Evolutionary conservation across 1,284 basidiomycete genomes (phyloP), one percentile per base, ranked within the genome.

Genomic region (Coriolopsis trogii): DNA sequence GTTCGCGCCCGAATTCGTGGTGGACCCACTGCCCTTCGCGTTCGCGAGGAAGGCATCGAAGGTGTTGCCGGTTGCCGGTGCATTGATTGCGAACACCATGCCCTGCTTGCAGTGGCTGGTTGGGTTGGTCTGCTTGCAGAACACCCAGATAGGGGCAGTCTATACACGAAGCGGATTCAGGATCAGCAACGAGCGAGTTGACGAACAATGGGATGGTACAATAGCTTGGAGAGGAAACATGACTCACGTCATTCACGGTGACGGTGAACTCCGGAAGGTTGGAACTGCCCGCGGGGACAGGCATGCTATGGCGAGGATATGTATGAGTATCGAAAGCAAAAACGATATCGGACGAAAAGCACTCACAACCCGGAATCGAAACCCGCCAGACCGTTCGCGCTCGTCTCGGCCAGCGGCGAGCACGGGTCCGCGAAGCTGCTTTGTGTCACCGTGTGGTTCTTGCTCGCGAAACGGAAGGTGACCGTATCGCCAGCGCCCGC

Each of bases 61-160:
- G 58, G 69, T 84, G 62, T 82, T 81, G 9, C 81, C 76, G 3
- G 70, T 67, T 54, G 80, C 76, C 15, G 78, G 69, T 7, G 85
- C 78, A 65, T 87, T 87, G 57, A 76, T 76, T 20, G 80, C 68
- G 67, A 86, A 85, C 46, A 87, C 84, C 85, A 87, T 87, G 42
- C 84, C 84, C 38, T 71, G 68, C 1, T 74, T 75, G 62, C 84
- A 85, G 67, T 86, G 84, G 20, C 46, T 41, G 56, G 74, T 20
- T 15, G 77, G 77, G 4, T 50, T n/a, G 12, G 73, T 69, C 59
- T 81, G 78, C 56, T 77, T 78, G 71, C 83, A 85, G 76, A 71
- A 84, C 69, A 81, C 82, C 82, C 82, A 85, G 50, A 84, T 74
- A 8, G 82, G 78, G 4, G 69, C 58, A 13, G 73, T 73, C 67